phyloP scores from a whole-genome alignment of 257 asterid genomes.

The Voacanga thouarsii region DNA sequence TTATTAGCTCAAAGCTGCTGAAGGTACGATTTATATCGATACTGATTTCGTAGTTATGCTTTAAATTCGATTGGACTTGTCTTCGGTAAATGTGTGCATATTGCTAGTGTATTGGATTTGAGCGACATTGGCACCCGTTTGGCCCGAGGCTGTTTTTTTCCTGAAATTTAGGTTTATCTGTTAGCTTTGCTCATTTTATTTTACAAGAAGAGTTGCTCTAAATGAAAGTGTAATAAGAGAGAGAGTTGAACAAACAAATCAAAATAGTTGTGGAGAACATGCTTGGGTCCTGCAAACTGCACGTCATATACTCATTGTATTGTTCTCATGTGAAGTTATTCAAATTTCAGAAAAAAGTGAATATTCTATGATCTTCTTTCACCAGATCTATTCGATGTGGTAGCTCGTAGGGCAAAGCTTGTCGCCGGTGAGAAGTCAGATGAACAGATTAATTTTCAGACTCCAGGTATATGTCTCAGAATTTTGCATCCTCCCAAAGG shows the following conservation, averaged over 20 bases:
- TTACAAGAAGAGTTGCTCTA: neutral
- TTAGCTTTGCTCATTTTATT: neutral
- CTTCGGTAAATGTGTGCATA: neutral
- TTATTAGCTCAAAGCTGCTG: constrained; percentile 96
- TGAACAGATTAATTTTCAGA: constrained; percentile 48
- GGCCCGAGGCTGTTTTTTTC: neutral
- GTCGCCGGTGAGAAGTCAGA: constrained; percentile 81
- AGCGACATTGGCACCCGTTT: neutral
- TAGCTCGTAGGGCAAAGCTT: constrained; percentile 90
- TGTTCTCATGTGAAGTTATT: too few relatives aligned
- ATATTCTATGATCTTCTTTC: constrained; percentile 22
- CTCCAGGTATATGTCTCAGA: constrained; percentile 44
- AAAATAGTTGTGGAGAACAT: too few relatives aligned
- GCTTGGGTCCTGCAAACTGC: neutral
- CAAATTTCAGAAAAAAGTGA: neutral
- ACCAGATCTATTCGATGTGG: constrained; percentile 92
- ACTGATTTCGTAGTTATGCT: neutral
- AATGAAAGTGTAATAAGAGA: too few relatives aligned
- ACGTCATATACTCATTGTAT: neutral
- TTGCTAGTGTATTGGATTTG: neutral
- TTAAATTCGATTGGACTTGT: neutral
- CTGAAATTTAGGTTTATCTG: neutral
- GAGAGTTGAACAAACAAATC: too few relatives aligned
- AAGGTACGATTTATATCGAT: constrained; percentile 46
- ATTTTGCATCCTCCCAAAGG: constrained; percentile 9